Evolutionary conservation across 2,329 filamentous ascomycete species (phyloP), one percentile per base, ranked within the genome.

Genomic region (Knufia fluminis): DNA sequence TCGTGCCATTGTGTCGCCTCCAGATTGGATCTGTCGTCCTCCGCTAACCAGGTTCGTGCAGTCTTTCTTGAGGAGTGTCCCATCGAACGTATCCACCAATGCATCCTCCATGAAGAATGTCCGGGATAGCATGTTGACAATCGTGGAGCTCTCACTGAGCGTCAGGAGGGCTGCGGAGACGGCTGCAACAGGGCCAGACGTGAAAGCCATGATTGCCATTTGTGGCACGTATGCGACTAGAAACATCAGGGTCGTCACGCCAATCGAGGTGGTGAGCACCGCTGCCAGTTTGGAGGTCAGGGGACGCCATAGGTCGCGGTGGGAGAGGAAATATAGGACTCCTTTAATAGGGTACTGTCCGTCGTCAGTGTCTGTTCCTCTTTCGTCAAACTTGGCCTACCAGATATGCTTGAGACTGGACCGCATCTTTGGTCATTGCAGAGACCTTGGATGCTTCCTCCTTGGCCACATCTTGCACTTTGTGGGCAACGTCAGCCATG

Each of bases 21-120:
- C 60, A 12, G 74, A 66, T 51, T 83, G 84, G 54, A 95, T 65
- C 62, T 91, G 78, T 45, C 90, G 77, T 14, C 89, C 86, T 52
- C 83, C 78, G 9, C 79, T 74, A 4, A 97, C 85, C 2, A 96
- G 74, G 1, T 69, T 71, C 0, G 72, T 74, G 44, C 77, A 70
- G 6, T 75, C 72, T 45, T 72, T 70, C 3, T 73, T 70, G 2
- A 83, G 58, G 2, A 84, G 70, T 8, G 75, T 75, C 16, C 85
- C 88, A 62, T 96, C 91, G 64, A 96, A 96, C 0, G 86, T 91
- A 64, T 96, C 89, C 22, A 92, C 73, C 28, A 96, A 73, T 0
- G 87, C 85, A 54, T 94, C 87, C 56, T 86, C 81, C 39, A 95
- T 78, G 32, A 95, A 68, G 63, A 88, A 91, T 36, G 78, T 83